These are phyloP conservation scores for Helianthus annuus DNA, from an alignment of 129 eudicot genomes.

Conservation along the genomic window HanXRQr2.0-SUNRISE NC_035436.2:11382927-11383426, in stretches of 20 bases:
- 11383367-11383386: conserved; percentile 54
- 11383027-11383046: conserved; percentile 88
- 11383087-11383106: conserved; percentile 78
- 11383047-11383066: conserved; percentile 82
- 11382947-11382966: too few relatives aligned
- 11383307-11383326: conserved; percentile 61
- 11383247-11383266: conserved; percentile 73
- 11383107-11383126: conserved; percentile 69
- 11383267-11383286: conserved; percentile 64
- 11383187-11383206: conserved; percentile 73
- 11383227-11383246: conserved; percentile 62
- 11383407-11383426: too few relatives aligned
- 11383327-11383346: conserved; percentile 75
- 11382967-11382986: neutral
- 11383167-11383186: conserved; percentile 73
- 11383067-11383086: conserved; percentile 83
- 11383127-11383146: conserved; percentile 68
- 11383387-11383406: too few relatives aligned
- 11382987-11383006: conserved; percentile 85
- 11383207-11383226: conserved; percentile 60
- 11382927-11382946: neutral
- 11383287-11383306: conserved; percentile 61
- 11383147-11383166: conserved; percentile 70
- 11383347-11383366: conserved; percentile 60
- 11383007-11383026: conserved; percentile 81